phyloP scores from a whole-genome alignment of 225 moss, liverwort and hornwort species.

The Straminergon stramineum region DNA sequence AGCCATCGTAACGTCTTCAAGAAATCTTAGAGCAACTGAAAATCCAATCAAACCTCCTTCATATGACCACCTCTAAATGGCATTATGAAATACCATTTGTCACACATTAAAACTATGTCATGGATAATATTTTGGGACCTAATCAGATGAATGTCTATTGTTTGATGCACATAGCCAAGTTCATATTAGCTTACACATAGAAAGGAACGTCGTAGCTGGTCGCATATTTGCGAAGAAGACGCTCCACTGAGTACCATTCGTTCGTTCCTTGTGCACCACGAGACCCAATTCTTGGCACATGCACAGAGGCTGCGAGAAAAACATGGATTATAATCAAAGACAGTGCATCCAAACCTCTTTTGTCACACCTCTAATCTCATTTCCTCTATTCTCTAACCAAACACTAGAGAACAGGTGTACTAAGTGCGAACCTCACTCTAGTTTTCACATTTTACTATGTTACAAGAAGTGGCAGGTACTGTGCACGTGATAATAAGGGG shows the following conservation, averaged over 20 bases:
- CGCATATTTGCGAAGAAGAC: conserved; percentile 75
- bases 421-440: not conserved
- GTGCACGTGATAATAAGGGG: not conserved
- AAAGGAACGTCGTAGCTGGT: conserved; percentile 51
- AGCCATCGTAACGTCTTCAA: not conserved
- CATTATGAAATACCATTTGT: not conserved
- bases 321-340: not conserved
- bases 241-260: conserved; percentile 84
- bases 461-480: not conserved
- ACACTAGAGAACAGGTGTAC: not conserved
- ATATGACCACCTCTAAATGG: not conserved
- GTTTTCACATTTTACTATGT: not conserved
- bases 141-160: not conserved
- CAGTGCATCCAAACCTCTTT: not conserved
- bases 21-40: not conserved
- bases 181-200: conserved; percentile 55
- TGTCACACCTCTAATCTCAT: not conserved
- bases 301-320: conserved; percentile 63
- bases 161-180: not conserved
- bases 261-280: conserved; percentile 41
- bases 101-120: not conserved
- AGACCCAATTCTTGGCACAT: conserved; percentile 74
- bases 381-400: not conserved
- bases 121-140: not conserved
- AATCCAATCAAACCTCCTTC: not conserved